Conservation (phyloP, 2,329 filamentous ascomycete species). For the Fusarium metavorans region DNA sequence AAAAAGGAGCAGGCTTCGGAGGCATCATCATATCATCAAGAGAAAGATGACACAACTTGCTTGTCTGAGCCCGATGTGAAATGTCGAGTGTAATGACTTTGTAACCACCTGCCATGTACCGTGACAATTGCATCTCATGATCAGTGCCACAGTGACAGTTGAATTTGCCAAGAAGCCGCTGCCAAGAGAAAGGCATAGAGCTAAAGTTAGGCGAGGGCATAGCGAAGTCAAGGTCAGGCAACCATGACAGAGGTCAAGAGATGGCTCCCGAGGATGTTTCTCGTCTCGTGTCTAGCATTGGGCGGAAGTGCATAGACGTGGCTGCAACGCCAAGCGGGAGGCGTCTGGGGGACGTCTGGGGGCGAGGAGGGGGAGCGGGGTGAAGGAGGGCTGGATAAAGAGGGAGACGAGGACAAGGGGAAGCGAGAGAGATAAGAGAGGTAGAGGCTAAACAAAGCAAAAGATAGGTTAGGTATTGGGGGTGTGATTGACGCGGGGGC, state of each 20-base stretch:
- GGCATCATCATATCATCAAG: constrained; percentile 19
- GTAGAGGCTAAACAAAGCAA: background rate
- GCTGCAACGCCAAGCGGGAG: constrained; percentile 25
- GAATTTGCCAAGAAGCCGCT: constrained; percentile 1
- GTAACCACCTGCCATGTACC: background rate
- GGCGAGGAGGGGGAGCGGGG: background rate
- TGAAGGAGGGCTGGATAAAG: background rate
- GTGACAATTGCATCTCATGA: constrained; percentile 16
- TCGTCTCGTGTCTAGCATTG: background rate
- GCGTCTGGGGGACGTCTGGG: constrained; percentile 18
- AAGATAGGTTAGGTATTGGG: background rate
- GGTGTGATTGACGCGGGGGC: constrained; percentile 7
- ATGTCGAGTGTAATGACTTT: background rate
- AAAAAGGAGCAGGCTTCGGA: constrained; percentile 31
- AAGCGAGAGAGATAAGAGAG: background rate
- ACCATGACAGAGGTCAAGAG: constrained; percentile 2
- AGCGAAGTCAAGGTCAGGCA: background rate
- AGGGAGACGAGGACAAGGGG: background rate
- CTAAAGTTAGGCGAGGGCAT: background rate
- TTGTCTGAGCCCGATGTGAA: constrained; percentile 16
- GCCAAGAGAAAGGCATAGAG: constrained; percentile 1
- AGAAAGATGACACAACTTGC: background rate
- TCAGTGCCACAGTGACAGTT: constrained; percentile 16
- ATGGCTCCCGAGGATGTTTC: background rate
- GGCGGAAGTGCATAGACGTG: background rate